Evolutionary conservation across 129 eudicot species (phyloP), one percentile per base, ranked within the genome.

Genomic region (Centella asiatica): DNA sequence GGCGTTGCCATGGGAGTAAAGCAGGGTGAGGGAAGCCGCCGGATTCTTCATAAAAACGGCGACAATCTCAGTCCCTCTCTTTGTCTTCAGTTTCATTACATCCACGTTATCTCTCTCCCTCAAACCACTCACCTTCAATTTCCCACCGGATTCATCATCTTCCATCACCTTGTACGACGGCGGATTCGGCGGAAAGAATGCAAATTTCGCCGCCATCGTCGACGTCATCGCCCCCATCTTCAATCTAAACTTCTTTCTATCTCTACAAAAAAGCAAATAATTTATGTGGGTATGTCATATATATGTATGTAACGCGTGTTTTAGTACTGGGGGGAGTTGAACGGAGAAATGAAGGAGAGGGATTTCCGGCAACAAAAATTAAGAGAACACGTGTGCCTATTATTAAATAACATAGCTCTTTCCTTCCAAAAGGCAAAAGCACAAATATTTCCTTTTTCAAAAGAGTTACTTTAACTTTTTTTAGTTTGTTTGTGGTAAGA

Each of bases 1-100:
- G 0, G 98, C 98, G 79, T 92, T 92, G 17, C 98, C 98, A 59
- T 92, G 98, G 3, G 98, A 92, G 54, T 92, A 92, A 60, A 92
- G 70, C 49, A 92, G n/a, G 42, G 98, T 84, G 40, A 92, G 67
- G 57, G 78, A 72, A 22, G 98, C 95, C 76, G 67, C 51, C 50
- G 96, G 96, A 65, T 92, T 84, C 82, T 77, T 81, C 45, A 87
- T 72, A 44, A 81, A 87, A 65, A 86, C 69, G 34, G 86, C 94
- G 68, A 92, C 84, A 60, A 92, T 80, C 72, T 79, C 83, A 31
- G 75, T 72, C 62, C 96, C 98, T 28, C 68, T 84, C 70, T 92
- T 92, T 6, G 98, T 92, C 66, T 46, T 69, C 32, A 92, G 77
- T 80, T 77, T 92, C 79, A 92, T 45, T 13, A 92, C 90, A 76